Base-by-base conservation (phyloP, 75 land plant genomes). In the Azolla pinnata region DNA sequence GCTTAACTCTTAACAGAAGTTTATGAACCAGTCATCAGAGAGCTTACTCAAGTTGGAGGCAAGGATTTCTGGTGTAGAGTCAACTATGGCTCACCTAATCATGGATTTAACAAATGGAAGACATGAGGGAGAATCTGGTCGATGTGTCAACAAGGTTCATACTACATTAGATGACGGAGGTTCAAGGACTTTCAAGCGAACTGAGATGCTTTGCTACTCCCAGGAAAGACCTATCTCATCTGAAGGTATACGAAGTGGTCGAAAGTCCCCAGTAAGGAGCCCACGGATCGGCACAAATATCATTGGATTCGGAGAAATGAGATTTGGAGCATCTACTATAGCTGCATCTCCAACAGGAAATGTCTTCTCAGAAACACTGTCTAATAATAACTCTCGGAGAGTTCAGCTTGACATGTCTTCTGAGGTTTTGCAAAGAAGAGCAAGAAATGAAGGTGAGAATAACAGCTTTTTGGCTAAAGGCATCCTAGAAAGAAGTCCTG, bases 11-110 rank as follows among this genome's bases (percentile, higher is more conserved):
- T n/a, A 14, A 17, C 78, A 90, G 97, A 82, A 61, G 18, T 81
- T 81, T 32, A 83, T 84, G 70, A 61, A 61, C 27, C 70, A 50
- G 60, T 71, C 80, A 44, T 70, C 74, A 65, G 77, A 81, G 49
- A 75, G 76, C 56, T 49, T 85, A 62, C 64, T 78, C 33, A 61
- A 31, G 24, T 45, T 87, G 54, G 87, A 90, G 52, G 70, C 71
- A 20, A 81, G 86, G 64, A 79, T 90, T 31, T 56, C 59, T 21
- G 61, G 77, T 28, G 46, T 90, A 47, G 85, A 83, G 66, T 33
- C 58, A 32, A 67, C 63, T 18, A 65, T 87, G 24, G 84, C 76
- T 30, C 61, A 62, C 59, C 63, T 83, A 17, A 64, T 60, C 25
- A 57, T 63, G 33, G 62, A 60, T 32, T 44, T 68, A 55, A 38